A percentile compares a stretch with the other conserved stretches of the same genome.
phyloP scores from a whole-genome alignment of 2,329 filamentous ascomycete genomes.

The Diaporthe sp. region DNA sequence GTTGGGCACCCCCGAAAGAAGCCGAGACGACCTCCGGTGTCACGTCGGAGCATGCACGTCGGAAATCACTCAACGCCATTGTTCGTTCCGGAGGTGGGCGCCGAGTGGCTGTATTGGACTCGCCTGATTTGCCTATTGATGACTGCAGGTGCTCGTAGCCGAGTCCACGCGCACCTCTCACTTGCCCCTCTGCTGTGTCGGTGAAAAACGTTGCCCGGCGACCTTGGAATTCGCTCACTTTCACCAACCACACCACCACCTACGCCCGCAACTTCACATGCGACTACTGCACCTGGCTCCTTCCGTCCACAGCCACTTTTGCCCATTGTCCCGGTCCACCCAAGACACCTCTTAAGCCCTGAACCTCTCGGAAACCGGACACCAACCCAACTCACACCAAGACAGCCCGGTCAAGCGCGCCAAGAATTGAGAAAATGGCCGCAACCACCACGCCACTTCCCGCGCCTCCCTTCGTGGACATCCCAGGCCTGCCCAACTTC shows the following conservation, averaged over 20 bases:
- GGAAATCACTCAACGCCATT: background rate
- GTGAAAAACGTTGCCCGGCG: background rate
- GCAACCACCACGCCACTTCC: slow-evolving; percentile 44
- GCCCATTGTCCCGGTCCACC: background rate
- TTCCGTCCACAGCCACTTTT: slow-evolving; percentile 16
- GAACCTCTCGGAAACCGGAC: background rate
- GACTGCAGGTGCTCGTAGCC: background rate
- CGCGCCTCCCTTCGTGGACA: slow-evolving; percentile 62
- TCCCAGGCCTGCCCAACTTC: slow-evolving; percentile 76
- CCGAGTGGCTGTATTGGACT: background rate
- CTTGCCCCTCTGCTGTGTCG: background rate
- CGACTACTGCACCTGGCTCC: background rate
- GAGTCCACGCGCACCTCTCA: background rate
- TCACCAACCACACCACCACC: background rate
- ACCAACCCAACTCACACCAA: background rate
- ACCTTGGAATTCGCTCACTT: background rate
- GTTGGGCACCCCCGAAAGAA: background rate
- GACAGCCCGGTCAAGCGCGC: background rate
- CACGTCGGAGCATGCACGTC: background rate
- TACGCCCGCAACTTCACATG: background rate
- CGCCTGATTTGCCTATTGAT: background rate
- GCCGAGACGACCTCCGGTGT: background rate
- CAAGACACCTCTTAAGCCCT: background rate
- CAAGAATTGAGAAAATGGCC: background rate
- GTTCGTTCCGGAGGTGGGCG: background rate